phyloP scores from a whole-genome alignment of 208 protist genomes.

The Trypanosoma lewisi region DNA sequence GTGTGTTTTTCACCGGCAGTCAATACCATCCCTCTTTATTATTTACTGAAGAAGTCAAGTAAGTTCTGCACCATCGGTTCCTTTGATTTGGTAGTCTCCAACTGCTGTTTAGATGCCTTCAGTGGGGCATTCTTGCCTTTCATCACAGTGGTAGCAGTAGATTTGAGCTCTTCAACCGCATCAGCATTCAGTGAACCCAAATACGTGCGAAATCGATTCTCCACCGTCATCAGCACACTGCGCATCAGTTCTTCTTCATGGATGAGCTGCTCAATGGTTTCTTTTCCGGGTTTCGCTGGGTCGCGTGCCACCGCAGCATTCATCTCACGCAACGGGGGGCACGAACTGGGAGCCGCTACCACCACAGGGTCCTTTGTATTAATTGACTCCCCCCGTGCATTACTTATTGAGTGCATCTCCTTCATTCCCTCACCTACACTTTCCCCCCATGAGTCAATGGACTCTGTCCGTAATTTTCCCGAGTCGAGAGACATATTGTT shows the following conservation, averaged over 20 bases:
- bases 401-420: no score
- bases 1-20: no score
- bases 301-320: neutral
- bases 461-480: no score
- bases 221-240: slow-evolving; percentile 11
- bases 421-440: no score
- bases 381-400: no score
- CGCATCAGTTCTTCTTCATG: slow-evolving; percentile 8
- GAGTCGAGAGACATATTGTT: no score
- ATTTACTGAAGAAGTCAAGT: slow-evolving; percentile 15
- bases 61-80: slow-evolving; percentile 23
- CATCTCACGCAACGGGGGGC: neutral
- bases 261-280: neutral
- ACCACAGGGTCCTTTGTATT: neutral
- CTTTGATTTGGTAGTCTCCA: neutral
- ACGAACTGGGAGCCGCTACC: neutral
- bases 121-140: neutral
- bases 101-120: no score
- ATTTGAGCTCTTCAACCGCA: neutral
- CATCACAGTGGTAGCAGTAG: neutral
- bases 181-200: neutral
- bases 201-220: slow-evolving; percentile 10
- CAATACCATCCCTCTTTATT: neutral
- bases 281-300: neutral
- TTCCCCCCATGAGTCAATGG: no score